Base-by-base conservation (phyloP, 129 eudicot species). In the Flaveria linearis region DNA sequence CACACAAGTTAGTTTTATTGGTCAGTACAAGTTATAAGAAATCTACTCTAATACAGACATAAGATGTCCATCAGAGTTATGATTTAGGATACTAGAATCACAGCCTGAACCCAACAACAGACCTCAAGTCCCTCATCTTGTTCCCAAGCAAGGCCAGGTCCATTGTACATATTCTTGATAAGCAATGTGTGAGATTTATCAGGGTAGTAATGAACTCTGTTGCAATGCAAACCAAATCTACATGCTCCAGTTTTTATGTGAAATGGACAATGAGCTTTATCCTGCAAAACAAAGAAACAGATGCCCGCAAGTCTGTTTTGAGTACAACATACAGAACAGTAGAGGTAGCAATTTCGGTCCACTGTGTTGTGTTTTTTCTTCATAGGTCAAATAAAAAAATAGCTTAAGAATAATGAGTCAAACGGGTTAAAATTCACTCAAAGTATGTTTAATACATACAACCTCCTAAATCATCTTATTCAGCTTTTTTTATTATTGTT, bases 101-200 rank as follows among this genome's bases (percentile, higher is more conserved):
- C 92, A 82, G 80, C 82, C 75, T 79, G 90, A 89, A 88, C 76
- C 83, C 92, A 88, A 84, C 86, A 87, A 91, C 99, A 95, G 99
- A 95, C 99, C 97, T 95, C 99, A 87, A 95, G 99, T 85, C 97
- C 99, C 84, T 95, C 99, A 78, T 95, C 99, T 82, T 95, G 99
- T 76, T 95, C 99, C 97, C 97, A 95, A 60, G 96, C 86, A 83
- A 95, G 92, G 63, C 99, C 99, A 79, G 97, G 97, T 75, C 99
- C 99, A 74, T 75, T 82, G 89, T 89, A 95, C 99, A 95, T 95
- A 80, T 91, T 95, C 87, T 91, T 95, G 73, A 95, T 85, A 73
- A 95, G 97, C 84, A 95, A 74, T 65, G 97, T 89, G 87, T 87
- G 86, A 17, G 99, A 83, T 73, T 85, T 89, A 85, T 95, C 96